Percentiles rank a stretch among this genome's conserved stretches.
These are phyloP conservation scores for Lathyrus sativus DNA, from an alignment of 306 rosid genomes.

Conservation along the genomic window DNA sequence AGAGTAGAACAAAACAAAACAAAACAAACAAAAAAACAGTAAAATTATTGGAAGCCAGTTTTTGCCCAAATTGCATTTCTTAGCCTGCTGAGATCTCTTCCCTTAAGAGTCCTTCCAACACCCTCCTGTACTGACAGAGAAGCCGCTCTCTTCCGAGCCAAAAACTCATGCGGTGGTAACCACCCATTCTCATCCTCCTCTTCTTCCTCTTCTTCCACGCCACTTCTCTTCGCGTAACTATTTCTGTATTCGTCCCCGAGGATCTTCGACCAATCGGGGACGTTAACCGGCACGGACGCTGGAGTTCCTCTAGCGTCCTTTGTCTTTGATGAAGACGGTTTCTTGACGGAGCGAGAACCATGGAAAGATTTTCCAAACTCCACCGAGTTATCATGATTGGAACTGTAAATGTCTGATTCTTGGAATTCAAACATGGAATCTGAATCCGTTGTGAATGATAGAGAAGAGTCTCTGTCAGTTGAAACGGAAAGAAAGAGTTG, in stretches of 20 bases:
- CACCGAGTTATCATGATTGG: background rate
- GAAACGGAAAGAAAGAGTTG: background rate
- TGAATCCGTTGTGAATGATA: background rate
- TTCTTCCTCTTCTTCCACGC: background rate
- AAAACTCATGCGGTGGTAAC: constrained; percentile 7
- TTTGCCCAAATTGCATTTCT: constrained; percentile 9
- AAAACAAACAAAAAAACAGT: background rate
- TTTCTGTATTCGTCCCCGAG: background rate
- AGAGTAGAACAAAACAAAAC: background rate
- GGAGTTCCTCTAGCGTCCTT: background rate
- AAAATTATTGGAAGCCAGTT: constrained; percentile 7
- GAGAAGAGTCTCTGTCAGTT: background rate
- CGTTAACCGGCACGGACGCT: constrained; percentile 1
- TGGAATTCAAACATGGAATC: background rate
- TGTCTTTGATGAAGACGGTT: background rate
- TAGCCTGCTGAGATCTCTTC: constrained; percentile 4
- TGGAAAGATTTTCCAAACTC: background rate
- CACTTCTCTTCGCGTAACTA: background rate
- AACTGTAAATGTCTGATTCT: background rate
- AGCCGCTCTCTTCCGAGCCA: constrained; percentile 5
- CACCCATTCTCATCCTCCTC: background rate
- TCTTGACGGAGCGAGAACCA: background rate
- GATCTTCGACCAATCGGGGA: background rate
- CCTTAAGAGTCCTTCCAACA: constrained; percentile 12
- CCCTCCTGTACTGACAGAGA: background rate